phyloP scores from a whole-genome alignment of 202 grass and related monocot genomes.

The Setaria italica region DNA sequence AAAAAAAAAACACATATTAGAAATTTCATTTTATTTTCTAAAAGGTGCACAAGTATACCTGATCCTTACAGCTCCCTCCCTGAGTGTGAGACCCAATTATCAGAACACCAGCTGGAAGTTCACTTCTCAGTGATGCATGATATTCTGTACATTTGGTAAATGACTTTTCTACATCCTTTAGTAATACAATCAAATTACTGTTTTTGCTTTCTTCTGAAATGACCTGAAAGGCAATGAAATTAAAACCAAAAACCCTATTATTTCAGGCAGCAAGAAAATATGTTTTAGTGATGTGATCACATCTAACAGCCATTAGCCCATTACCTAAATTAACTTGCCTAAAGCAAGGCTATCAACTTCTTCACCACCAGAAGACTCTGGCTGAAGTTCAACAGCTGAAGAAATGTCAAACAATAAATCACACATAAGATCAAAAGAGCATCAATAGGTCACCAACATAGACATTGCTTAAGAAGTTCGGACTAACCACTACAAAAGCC shows the following conservation, averaged over 20 bases:
- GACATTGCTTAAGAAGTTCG: slow-evolving; percentile 11
- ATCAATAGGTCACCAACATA: slow-evolving; percentile 4
- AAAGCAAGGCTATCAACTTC: slow-evolving; percentile 57
- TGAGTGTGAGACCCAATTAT: too few species aligned
- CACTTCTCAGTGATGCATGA: too few species aligned
- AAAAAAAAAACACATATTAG: too few species aligned
- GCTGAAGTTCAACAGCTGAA: slow-evolving; percentile 59
- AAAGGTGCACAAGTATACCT: too few species aligned
- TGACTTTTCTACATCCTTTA: too few species aligned
- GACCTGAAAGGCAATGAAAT: slow-evolving; percentile 55
- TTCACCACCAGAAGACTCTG: slow-evolving; percentile 38
- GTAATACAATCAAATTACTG: too few species aligned
- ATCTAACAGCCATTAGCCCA: slow-evolving; percentile 37
- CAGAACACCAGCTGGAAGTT: too few species aligned
- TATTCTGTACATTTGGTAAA: too few species aligned
- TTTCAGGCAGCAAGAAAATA: slow-evolving; percentile 17
- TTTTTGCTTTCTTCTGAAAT: slow-evolving; percentile 63
- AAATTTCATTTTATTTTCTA: too few species aligned
- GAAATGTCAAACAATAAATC: slow-evolving; percentile 19
- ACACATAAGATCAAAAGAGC: slow-evolving; percentile 19
- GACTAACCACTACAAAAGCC: slow-evolving; percentile 68
- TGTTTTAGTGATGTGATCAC: not conserved
- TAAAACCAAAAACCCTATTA: not conserved
- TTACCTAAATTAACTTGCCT: slow-evolving; percentile 61
- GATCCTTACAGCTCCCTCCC: too few species aligned